phyloP scores from a whole-genome alignment of 2,329 filamentous ascomycete species.

The Penicillium sp. region DNA sequence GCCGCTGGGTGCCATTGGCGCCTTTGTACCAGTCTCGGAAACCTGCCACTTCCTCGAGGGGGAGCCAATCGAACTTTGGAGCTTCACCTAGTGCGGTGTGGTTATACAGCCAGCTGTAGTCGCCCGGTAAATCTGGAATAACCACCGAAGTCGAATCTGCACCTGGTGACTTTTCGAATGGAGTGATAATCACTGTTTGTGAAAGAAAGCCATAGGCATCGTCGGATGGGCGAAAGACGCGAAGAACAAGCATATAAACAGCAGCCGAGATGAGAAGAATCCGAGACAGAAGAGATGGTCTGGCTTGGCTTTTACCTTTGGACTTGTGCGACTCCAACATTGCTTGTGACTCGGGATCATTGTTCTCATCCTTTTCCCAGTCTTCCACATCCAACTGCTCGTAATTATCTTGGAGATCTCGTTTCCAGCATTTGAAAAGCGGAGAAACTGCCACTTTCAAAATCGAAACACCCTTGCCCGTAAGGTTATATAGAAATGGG shows the following conservation, averaged over 20 bases:
- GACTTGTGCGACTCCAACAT: constrained; percentile 1
- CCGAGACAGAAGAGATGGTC: constrained; percentile 3
- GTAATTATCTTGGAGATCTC: constrained; percentile 4
- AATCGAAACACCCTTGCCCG: not conserved
- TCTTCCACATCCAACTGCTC: constrained; percentile 13
- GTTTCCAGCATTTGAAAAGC: constrained; percentile 5
- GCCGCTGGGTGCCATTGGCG: not conserved
- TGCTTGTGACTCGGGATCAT: not conserved
- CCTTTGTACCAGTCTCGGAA: constrained; percentile 26
- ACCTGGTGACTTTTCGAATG: constrained; percentile 15
- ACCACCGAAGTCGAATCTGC: constrained; percentile 9
- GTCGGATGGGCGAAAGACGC: constrained; percentile 15
- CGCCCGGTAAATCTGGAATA: constrained; percentile 14
- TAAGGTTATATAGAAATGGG: constrained; percentile 16
- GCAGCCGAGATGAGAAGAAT: constrained; percentile 3
- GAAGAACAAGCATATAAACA: constrained; percentile 7
- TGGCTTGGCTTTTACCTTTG: not conserved
- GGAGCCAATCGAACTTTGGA: constrained; percentile 20
- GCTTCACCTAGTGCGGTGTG: constrained; percentile 19
- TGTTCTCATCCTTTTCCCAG: constrained; percentile 12
- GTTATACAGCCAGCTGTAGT: constrained; percentile 23
- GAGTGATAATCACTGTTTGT: constrained; percentile 20
- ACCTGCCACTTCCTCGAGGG: constrained; percentile 12
- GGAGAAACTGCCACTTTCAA: not conserved
- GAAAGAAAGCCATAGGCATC: constrained; percentile 21